Percentiles rank a stretch among this genome's conserved stretches.
Conservation (phyloP, 2,329 filamentous ascomycete genomes). For the Ophiognomonia clavigignenti-juglandacearum region DNA sequence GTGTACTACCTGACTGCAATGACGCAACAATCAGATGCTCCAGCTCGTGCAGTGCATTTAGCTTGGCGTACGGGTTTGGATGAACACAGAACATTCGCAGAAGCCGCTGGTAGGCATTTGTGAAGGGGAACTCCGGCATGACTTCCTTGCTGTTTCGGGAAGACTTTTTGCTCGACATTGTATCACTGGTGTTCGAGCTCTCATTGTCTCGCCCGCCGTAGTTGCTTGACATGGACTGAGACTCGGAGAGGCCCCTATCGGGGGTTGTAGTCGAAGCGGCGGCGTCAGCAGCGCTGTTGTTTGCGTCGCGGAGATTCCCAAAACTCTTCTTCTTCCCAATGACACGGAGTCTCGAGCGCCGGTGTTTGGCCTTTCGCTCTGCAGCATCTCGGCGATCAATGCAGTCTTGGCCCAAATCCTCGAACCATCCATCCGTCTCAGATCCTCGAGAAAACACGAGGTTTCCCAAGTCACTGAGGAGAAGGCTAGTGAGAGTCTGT, state of each 20-base stretch:
- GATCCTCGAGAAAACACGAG: conserved; percentile 83
- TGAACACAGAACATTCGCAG: conserved; percentile 85
- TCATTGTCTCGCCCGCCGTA: conserved; percentile 28
- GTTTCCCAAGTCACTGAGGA: conserved; percentile 85
- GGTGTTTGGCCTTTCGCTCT: conserved; percentile 42
- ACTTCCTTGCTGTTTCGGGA: conserved; percentile 26
- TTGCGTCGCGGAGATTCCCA: conserved; percentile 53
- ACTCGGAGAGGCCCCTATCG: conserved; percentile 21
- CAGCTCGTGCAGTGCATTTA: conserved; percentile 77
- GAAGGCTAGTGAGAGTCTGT: conserved; percentile 74
- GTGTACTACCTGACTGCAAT: conserved; percentile 50
- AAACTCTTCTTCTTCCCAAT: conserved; percentile 67
- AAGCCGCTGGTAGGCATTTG: conserved; percentile 71
- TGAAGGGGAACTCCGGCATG: conserved; percentile 67
- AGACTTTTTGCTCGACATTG: conserved; percentile 27
- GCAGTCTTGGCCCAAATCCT: conserved; percentile 60
- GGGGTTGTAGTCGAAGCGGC: conserved; percentile 33
- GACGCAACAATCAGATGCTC: conserved; percentile 77
- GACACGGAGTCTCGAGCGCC: conserved; percentile 44
- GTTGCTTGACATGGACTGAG: conserved; percentile 11
- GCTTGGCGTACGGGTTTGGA: conserved; percentile 80
- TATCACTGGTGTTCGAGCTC: conserved; percentile 35
- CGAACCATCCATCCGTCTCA: conserved; percentile 89
- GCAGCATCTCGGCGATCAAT: conserved; percentile 57
- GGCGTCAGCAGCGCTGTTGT: conserved; percentile 30